Evolutionary conservation across 495 filamentous ascomycete genomes (phyloP).

Genomic region (Podospora anserina): DNA sequence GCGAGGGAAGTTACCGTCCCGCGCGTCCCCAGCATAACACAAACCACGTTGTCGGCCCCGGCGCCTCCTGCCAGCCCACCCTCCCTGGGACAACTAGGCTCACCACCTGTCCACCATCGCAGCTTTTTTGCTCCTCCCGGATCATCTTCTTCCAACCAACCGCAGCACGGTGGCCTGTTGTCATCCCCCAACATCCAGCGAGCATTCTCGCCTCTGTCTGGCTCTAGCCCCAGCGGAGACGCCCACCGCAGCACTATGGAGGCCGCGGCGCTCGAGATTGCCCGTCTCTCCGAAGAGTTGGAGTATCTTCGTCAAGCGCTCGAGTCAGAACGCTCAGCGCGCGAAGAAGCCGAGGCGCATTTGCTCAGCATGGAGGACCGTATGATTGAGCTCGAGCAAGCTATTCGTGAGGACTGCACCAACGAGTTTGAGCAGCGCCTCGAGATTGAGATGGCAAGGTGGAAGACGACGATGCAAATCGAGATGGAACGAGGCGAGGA

Average conservation of each 20-base stretch:
- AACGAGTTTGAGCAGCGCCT: slow-evolving; percentile 78
- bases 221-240: slow-evolving; percentile 18
- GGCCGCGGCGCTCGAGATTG: slow-evolving; percentile 68
- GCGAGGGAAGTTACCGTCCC: slow-evolving; percentile 92
- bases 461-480: slow-evolving; percentile 68
- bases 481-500: slow-evolving; percentile 75
- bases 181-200: slow-evolving; percentile 27
- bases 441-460: slow-evolving; percentile 68
- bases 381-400: slow-evolving; percentile 70
- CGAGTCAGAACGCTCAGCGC: slow-evolving; percentile 50
- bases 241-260: slow-evolving; percentile 68
- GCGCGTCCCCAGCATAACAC: slow-evolving; percentile 70
- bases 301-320: slow-evolving; percentile 67
- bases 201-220: slow-evolving; percentile 32
- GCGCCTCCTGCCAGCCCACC: slow-evolving; percentile 30
- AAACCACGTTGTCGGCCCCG: slow-evolving; percentile 36
- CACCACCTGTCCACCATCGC: slow-evolving; percentile 31
- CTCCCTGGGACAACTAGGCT: slow-evolving; percentile 19
- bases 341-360: slow-evolving; percentile 58
- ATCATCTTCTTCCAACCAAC: not conserved
- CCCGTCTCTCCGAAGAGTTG: slow-evolving; percentile 68
- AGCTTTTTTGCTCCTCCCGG: slow-evolving; percentile 24
- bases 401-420: slow-evolving; percentile 86
- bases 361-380: slow-evolving; percentile 62
- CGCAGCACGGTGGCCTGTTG: slow-evolving; percentile 12